These are phyloP conservation scores for Ophiorrhiza pumila DNA, from an alignment of 257 asterid species.

Conservation along the genomic window DNA sequence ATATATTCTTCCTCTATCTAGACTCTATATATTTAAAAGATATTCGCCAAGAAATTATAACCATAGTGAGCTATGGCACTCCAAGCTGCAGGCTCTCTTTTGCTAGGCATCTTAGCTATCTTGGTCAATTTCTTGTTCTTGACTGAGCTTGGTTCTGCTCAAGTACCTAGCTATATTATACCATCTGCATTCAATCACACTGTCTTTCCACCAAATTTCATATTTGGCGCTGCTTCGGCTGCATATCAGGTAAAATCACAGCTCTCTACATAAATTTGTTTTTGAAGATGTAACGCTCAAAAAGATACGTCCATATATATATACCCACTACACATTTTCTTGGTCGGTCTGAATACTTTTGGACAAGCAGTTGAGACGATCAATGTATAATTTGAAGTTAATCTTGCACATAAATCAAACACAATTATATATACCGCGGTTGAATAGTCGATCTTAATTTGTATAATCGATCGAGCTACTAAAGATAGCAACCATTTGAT, in stretches of 20 bases:
- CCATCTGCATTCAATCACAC: conserved; percentile 15
- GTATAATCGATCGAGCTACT: too few relatives aligned
- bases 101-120: background rate
- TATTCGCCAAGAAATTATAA: background rate
- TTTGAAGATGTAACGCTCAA: too few relatives aligned
- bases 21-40: background rate
- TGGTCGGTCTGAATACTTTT: too few relatives aligned
- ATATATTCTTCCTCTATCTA: background rate
- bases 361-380: too few relatives aligned
- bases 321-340: too few relatives aligned
- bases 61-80: background rate
- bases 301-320: too few relatives aligned
- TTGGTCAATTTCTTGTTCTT: background rate
- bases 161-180: background rate
- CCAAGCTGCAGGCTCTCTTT: background rate
- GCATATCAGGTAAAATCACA: conserved; percentile 25
- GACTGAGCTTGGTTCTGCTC: background rate
- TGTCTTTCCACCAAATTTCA: conserved; percentile 14
- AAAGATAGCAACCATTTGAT: too few relatives aligned
- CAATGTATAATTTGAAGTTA: too few relatives aligned
- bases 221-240: conserved; percentile 22
- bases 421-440: too few relatives aligned
- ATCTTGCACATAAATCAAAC: too few relatives aligned
- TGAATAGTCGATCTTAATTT: too few relatives aligned
- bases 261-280: too few relatives aligned